Evolutionary conservation across 495 filamentous ascomycete species (phyloP), one percentile per base, ranked within the genome.

Genomic region (Aspergillus bridgeri): DNA sequence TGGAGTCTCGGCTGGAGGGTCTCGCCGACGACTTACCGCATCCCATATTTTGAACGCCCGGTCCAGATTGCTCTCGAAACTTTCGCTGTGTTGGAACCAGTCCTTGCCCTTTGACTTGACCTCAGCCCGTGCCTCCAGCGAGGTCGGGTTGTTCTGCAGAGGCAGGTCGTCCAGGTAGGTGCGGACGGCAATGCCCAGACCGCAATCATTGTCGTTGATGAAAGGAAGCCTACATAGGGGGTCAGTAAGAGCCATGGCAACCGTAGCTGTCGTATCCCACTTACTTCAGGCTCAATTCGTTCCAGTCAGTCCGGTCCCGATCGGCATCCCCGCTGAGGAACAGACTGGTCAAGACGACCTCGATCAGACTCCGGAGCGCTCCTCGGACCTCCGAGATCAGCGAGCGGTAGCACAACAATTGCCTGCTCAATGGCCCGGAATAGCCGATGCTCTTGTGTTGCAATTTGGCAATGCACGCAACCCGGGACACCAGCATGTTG

Each of bases 371-470:
- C 53, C 94, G 82, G 57, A 94, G 76, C 42, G 83, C 83, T 53
- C 83, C 79, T 19, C 92, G 90, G 29, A 96, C 86, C 56, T 89
- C 85, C 7, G 86, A 86, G 42, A 89, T 86, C 58, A 97, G 78
- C 0, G 91, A 91, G 58, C 91, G 89, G 75, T 91, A 98, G 25
- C 86, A 88, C 11, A 98, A 80, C 45, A 98, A 79, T 63, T 94
- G 89, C 66, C 92, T 86, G 77, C 89, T 96, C 1, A 99, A 79
- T 0, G 94, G 94, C 1, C 94, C 94, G 22, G 94, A 97, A 72
- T 96, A 99, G 22, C 95, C 92, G 63, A 92, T 92, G 6, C 80
- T 75, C 60, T 89, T 82, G 67, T 99, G 94, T 27, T 85, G 83
- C 22, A 99, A 76, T 61, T 88, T 89, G 48, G 87, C 84, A 61